Evolutionary conservation across 345 rosid species (phyloP), one percentile per base, ranked within the genome.

Genomic region (Camelina laxa): DNA sequence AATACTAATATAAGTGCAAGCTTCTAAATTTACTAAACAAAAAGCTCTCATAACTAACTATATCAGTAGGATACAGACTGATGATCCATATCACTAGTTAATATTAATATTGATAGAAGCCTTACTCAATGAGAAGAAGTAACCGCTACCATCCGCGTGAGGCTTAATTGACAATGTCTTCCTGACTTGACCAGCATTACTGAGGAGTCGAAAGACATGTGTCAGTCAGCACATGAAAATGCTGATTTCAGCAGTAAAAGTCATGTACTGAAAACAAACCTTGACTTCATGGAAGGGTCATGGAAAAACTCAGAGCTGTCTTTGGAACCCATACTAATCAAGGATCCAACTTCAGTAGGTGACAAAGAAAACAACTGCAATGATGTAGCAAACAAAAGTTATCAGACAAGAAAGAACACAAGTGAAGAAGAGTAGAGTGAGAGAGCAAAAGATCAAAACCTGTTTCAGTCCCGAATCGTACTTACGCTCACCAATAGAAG

Each of bases 161-260:
- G 99, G 87, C 84, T 86, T 90, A 67, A 95, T 70, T 16, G 89
- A 85, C 74, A 95, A 84, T 75, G 84, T 83, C 88, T 95, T 95
- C 83, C 92, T 90, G 68, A 95, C 92, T 82, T 95, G 97, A 62
- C 99, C 99, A 70, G 97, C 91, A 77, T 87, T 92, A 79, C 99
- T 95, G 89, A 65, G 35, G 42, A 71, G 67, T 7, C 48, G n/a
- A 72, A 67, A 59, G 35, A 42, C 9, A 67, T 1, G 33, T 7
- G 60, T 27, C 49, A 38, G 53, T 66, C 19, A 77, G 64, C 42
- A 66, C 3, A 55, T 31, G 39, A 44, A 12, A 53, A 3, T 31
- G 17, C 65, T 41, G 20, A 10, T 8, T 13, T 0, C 4, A 45
- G 59, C n/a, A 56, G 11, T 19, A 51, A 36, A 1, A 45, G 4